phyloP scores from a whole-genome alignment of 1,139 yeast genomes.

The Hansenula anomala region DNA sequence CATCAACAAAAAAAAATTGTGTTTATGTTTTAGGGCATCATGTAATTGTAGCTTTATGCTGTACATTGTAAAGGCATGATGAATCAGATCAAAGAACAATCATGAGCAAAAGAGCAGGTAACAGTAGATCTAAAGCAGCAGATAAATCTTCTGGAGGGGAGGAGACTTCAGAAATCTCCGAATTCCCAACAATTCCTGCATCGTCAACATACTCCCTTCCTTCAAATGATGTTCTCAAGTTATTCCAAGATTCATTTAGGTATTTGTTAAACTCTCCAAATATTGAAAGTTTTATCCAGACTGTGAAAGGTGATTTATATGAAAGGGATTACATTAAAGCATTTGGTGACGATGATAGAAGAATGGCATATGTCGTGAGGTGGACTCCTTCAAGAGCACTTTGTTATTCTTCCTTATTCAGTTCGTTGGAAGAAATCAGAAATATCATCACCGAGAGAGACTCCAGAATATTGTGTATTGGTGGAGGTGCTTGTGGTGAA shows the following conservation, averaged over 20 bases:
- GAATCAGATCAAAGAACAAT: neutral
- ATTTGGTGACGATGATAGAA: conserved; percentile 55
- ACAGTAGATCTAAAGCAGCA: too few species aligned
- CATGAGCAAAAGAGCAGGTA: neutral
- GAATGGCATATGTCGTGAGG: conserved; percentile 74
- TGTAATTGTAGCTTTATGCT: too few species aligned
- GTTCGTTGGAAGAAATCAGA: conserved; percentile 40
- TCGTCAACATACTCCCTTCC: conserved; percentile 20
- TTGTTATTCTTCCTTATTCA: conserved; percentile 64
- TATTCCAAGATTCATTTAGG: conserved; percentile 45
- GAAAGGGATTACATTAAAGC: conserved; percentile 69
- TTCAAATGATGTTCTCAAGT: conserved; percentile 39
- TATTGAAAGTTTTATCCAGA: conserved; percentile 45
- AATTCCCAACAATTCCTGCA: conserved; percentile 11
- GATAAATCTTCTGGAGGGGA: too few species aligned
- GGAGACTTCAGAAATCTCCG: too few species aligned
- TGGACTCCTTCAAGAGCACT: conserved; percentile 86
- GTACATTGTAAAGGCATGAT: too few species aligned
- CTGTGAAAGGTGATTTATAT: conserved; percentile 63
- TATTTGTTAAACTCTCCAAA: conserved; percentile 40
- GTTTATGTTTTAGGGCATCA: neutral
- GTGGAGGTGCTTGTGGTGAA: conserved; percentile 92
- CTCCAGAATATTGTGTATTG: conserved; percentile 53
- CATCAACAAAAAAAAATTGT: neutral
- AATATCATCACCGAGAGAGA: conserved; percentile 15